Evolutionary conservation across 2,329 filamentous ascomycete genomes (phyloP).

Genomic region (Colletotrichum agaves): DNA sequence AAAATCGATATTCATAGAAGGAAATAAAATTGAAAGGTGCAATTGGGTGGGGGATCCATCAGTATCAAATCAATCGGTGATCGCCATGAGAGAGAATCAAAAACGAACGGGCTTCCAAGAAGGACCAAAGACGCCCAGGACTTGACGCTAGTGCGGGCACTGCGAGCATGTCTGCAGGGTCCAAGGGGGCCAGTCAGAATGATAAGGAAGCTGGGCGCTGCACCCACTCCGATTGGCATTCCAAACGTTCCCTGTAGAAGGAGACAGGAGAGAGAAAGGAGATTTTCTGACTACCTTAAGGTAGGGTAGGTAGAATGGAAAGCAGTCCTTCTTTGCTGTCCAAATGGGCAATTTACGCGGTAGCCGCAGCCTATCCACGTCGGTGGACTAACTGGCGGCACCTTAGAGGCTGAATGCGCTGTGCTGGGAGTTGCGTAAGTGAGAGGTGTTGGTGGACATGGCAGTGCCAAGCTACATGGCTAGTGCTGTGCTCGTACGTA

Average conservation of each 20-base stretch:
- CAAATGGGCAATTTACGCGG: too few species aligned
- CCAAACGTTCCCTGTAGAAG: neutral
- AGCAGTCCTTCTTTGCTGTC: too few species aligned
- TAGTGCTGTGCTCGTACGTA: constrained; percentile 1
- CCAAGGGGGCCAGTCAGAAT: constrained; percentile 4
- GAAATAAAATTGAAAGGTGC: neutral
- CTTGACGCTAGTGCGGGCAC: constrained; percentile 4
- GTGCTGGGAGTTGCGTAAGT: neutral
- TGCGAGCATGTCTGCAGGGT: neutral
- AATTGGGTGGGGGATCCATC: constrained; percentile 1
- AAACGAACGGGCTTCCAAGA: constrained; percentile 8
- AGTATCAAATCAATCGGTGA: constrained; percentile 28
- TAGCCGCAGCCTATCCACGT: neutral
- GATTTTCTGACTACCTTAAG: too few species aligned
- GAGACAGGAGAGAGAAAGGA: neutral
- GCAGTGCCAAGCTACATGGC: constrained; percentile 8
- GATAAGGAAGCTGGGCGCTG: constrained; percentile 10
- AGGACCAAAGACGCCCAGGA: neutral
- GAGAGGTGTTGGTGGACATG: neutral
- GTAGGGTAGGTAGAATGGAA: neutral
- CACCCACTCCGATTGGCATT: neutral
- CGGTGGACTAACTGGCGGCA: neutral
- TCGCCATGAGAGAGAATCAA: constrained; percentile 16
- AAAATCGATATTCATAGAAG: neutral
- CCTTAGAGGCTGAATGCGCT: constrained; percentile 7